Evolutionary conservation across 1,284 basidiomycete species (phyloP).

Genomic region (Ustilago bromivora): DNA sequence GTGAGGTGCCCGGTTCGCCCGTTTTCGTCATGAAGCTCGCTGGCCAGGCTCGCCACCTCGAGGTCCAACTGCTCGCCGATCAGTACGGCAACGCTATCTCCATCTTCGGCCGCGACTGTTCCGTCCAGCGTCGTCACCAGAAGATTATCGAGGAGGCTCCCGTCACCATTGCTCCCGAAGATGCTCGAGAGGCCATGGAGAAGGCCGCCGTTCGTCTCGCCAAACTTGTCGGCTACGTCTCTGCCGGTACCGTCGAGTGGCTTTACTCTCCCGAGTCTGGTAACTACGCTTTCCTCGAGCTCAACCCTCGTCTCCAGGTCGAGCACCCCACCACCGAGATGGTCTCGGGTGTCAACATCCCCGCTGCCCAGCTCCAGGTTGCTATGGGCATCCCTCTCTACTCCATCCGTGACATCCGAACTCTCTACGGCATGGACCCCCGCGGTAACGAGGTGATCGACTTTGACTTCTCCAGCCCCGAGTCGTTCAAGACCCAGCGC

Average conservation of each 20-base stretch:
- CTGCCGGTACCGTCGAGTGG: slow-evolving; percentile 98
- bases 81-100: slow-evolving; percentile 99
- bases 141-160: slow-evolving; percentile 99
- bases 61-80: slow-evolving; percentile 98
- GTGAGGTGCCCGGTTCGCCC: slow-evolving; percentile 95
- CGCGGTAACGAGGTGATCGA: slow-evolving; percentile 74
- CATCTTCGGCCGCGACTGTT: slow-evolving; percentile 98
- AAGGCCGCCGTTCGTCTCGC: slow-evolving; percentile 96
- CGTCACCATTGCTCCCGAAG: slow-evolving; percentile 84
- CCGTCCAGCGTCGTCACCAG: slow-evolving; percentile 98
- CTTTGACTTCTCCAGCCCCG: slow-evolving; percentile 84
- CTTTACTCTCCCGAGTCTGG: slow-evolving; percentile 95
- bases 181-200: slow-evolving; percentile 93
- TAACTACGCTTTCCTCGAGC: slow-evolving; percentile 96
- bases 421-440: slow-evolving; percentile 81
- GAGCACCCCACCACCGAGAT: slow-evolving; percentile 98
- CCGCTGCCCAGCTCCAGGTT: slow-evolving; percentile 95
- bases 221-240: slow-evolving; percentile 98
- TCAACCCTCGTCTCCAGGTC: slow-evolving; percentile 99
- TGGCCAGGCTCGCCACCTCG: slow-evolving; percentile 94
- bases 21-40: slow-evolving; percentile 99
- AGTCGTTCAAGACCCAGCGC: slow-evolving; percentile 86
- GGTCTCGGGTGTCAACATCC: slow-evolving; percentile 98
- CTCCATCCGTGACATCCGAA: slow-evolving; percentile 94
- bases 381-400: slow-evolving; percentile 99